phyloP scores from a whole-genome alignment of 1,139 yeast genomes.

The Lizanozyma gosingica region DNA sequence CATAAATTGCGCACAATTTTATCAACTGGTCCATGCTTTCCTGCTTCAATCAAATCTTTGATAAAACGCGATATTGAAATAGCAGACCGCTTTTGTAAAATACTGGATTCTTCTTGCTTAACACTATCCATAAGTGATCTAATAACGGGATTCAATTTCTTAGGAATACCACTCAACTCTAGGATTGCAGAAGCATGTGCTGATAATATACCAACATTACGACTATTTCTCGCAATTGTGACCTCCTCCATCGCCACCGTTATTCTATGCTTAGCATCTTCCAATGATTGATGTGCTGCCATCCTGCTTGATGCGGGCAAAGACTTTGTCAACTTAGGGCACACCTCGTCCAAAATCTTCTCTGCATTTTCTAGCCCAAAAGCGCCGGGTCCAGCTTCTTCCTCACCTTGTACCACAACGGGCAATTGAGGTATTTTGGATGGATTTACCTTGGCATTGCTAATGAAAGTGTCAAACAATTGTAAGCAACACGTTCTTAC shows the following conservation, averaged over 20 bases:
- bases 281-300: constrained; percentile 63
- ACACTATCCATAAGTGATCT: constrained; percentile 90
- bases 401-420: constrained; percentile 86
- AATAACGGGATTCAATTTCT: constrained; percentile 81
- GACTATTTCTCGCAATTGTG: constrained; percentile 38
- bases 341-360: constrained; percentile 55
- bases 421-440: constrained; percentile 78
- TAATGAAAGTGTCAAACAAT: constrained; percentile 67
- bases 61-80: constrained; percentile 59
- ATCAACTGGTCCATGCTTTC: constrained; percentile 69
- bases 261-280: constrained; percentile 70
- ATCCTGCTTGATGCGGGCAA: constrained; percentile 70
- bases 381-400: constrained; percentile 92
- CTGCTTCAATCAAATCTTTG: constrained; percentile 41
- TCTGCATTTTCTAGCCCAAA: constrained; percentile 76
- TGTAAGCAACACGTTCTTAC: constrained; percentile 85
- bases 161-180: constrained; percentile 58
- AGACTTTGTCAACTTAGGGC: constrained; percentile 51
- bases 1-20: constrained; percentile 85
- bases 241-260: constrained; percentile 64
- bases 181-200: constrained; percentile 70
- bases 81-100: constrained; percentile 68
- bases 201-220: constrained; percentile 61
- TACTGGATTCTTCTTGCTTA: constrained; percentile 60
- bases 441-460: constrained; percentile 66